Percentiles rank a stretch among this genome's conserved stretches.
These are phyloP conservation scores for Protomyces inundatus DNA, from an alignment of 1,139 yeast genomes.

Conservation along the genomic window DNA sequence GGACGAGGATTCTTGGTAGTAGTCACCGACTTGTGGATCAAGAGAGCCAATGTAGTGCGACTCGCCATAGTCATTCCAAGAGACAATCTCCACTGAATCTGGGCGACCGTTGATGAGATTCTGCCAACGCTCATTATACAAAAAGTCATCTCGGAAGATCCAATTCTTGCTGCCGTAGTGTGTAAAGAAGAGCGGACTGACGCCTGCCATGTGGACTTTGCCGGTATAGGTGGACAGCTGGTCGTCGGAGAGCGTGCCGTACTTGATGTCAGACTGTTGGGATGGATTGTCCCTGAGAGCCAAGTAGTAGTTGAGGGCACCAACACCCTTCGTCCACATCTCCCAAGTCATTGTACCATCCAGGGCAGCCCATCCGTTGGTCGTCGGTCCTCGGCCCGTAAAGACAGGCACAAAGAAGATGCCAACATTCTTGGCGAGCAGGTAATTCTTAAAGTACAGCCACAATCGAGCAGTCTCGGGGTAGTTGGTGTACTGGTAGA, in stretches of 20 bases:
- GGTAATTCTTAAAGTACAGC: constrained; percentile 26
- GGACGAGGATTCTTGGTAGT: neutral
- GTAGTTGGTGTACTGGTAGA: neutral
- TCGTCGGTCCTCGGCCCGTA: constrained; percentile 12
- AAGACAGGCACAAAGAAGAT: constrained; percentile 28
- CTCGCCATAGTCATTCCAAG: constrained; percentile 32
- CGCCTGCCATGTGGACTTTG: constrained; percentile 29
- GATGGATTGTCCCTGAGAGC: constrained; percentile 2
- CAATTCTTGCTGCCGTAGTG: constrained; percentile 27
- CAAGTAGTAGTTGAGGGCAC: constrained; percentile 15
- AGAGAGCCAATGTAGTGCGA: constrained; percentile 27
- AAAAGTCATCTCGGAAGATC: constrained; percentile 19
- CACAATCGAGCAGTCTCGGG: constrained; percentile 22
- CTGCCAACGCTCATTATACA: constrained; percentile 27
- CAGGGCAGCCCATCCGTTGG: constrained; percentile 25
- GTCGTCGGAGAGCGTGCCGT: neutral
- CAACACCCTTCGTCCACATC: constrained; percentile 26
- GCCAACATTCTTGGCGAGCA: constrained; percentile 4
- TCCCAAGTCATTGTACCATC: constrained; percentile 29
- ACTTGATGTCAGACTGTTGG: neutral
- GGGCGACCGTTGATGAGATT: constrained; percentile 20
- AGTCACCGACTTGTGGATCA: constrained; percentile 14
- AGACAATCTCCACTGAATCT: constrained; percentile 27
- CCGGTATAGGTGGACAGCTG: neutral
- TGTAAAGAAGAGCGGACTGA: constrained; percentile 29